A percentile compares a stretch with the other conserved stretches of the same genome.
phyloP scores from a whole-genome alignment of 169 alveolate genomes.

The Plasmodium coatneyi region DNA sequence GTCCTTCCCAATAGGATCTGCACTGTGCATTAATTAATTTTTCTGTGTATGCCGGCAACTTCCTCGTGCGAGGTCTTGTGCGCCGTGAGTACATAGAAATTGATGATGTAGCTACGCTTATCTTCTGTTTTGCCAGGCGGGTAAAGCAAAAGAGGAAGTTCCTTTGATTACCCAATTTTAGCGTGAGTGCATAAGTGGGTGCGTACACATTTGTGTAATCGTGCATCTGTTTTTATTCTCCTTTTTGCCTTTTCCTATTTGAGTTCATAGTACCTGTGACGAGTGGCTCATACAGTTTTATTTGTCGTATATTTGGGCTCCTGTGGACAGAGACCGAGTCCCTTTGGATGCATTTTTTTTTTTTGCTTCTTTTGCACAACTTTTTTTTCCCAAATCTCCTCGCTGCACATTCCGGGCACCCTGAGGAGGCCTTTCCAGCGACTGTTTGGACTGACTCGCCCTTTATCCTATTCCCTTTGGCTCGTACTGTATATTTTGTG shows the following conservation, averaged over 20 bases:
- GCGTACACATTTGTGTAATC: neutral
- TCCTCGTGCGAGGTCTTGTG: neutral
- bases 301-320: neutral
- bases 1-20: neutral
- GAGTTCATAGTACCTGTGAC: neutral
- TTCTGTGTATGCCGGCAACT: neutral
- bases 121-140: neutral
- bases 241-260: neutral
- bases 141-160: neutral
- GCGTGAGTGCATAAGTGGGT: neutral
- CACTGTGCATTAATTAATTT: neutral
- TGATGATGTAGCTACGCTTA: neutral
- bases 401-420: neutral
- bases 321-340: neutral
- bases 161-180: neutral
- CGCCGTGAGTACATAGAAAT: neutral
- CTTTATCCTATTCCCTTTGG: neutral
- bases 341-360: conserved; percentile 1
- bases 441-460: neutral
- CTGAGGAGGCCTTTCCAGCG: neutral
- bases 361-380: neutral
- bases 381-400: neutral
- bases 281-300: neutral
- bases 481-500: neutral
- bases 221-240: neutral